Evolutionary conservation across 192 early-diverging fungal species (phyloP).

Genomic region (Blastocladiella britannica): DNA sequence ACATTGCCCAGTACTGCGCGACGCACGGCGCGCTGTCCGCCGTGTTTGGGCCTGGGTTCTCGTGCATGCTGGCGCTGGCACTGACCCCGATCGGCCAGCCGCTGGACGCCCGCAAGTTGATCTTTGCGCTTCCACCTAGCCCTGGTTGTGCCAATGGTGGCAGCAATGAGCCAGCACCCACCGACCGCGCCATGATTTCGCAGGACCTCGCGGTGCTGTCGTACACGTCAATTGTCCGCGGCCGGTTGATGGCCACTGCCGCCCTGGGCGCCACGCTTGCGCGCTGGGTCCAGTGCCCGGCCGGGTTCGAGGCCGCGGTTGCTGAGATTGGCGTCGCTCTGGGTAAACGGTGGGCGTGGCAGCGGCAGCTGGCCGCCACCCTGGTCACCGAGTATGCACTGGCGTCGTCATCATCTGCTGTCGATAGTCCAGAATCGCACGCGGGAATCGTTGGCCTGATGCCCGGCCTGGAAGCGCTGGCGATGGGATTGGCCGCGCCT

Average conservation of each 20-base stretch:
- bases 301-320: slow-evolving; percentile 12
- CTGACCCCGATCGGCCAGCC: slow-evolving; percentile 76
- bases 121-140: slow-evolving; percentile 22
- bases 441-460: neutral
- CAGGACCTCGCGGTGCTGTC: slow-evolving; percentile 75
- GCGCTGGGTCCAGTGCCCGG: slow-evolving; percentile 20
- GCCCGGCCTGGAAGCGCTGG: too few species aligned
- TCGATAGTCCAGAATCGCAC: too few species aligned
- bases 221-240: slow-evolving; percentile 52
- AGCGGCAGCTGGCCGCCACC: slow-evolving; percentile 52
- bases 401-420: too few species aligned
- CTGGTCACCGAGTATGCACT: slow-evolving; percentile 62
- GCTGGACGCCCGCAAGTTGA: slow-evolving; percentile 25
- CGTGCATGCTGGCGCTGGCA: slow-evolving; percentile 32
- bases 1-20: slow-evolving; percentile 18
- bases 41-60: neutral
- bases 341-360: slow-evolving; percentile 48
- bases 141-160: slow-evolving; percentile 6
- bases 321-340: slow-evolving; percentile 30
- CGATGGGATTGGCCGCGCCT: too few species aligned
- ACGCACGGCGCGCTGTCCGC: neutral
- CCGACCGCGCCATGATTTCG: slow-evolving; percentile 75
- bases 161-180: slow-evolving; percentile 4
- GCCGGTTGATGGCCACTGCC: slow-evolving; percentile 50
- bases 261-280: slow-evolving; percentile 59